Percentiles rank a stretch among this genome's conserved stretches.
phyloP scores from a whole-genome alignment of 176 grass and related monocot species.

The Hordeum vulgare region DNA sequence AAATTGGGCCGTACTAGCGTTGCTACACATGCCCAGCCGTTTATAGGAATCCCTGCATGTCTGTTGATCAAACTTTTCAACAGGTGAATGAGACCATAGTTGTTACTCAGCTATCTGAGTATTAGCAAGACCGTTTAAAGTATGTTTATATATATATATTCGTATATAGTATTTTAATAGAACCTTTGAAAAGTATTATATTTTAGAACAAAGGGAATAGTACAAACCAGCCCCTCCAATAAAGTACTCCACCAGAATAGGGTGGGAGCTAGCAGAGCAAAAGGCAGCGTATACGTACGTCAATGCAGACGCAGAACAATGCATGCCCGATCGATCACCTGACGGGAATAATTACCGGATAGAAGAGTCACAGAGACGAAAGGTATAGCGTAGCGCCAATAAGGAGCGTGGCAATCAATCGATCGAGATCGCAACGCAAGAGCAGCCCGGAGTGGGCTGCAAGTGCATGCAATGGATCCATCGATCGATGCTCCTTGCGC shows the following conservation, averaged over 20 bases:
- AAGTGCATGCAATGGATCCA: not conserved
- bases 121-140: no score
- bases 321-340: not conserved
- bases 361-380: constrained; percentile 47
- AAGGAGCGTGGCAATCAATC: not conserved
- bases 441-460: constrained; percentile 23
- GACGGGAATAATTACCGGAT: constrained; percentile 25
- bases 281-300: constrained; percentile 8
- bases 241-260: not conserved
- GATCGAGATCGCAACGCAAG: constrained; percentile 11
- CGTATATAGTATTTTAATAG: no score
- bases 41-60: no score
- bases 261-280: not conserved
- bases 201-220: no score
- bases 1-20: no score
- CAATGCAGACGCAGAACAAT: not conserved
- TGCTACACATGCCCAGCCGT: no score
- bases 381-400: not conserved
- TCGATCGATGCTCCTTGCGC: not conserved
- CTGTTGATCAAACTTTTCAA: no score
- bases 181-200: no score
- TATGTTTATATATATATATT: no score
- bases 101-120: no score
- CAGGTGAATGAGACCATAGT: no score
- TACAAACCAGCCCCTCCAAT: no score